These are phyloP conservation scores for Aspergillus sclerotialis DNA, from an alignment of 2,329 filamentous ascomycete genomes.

Conservation along the genomic window DNA sequence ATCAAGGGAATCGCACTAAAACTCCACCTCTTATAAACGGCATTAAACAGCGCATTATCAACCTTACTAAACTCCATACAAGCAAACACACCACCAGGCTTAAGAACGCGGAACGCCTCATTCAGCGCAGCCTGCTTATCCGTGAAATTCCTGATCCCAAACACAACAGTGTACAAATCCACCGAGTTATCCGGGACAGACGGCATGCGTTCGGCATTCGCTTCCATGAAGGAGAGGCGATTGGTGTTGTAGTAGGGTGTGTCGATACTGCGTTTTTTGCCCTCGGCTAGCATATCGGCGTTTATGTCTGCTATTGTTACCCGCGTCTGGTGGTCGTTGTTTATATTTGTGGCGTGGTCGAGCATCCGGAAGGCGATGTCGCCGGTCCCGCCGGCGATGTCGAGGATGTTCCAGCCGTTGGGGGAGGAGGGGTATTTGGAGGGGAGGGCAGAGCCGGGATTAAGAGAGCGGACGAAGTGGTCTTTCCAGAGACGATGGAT, in stretches of 20 bases:
- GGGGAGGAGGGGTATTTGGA: conserved; percentile 20
- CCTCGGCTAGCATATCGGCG: conserved; percentile 85
- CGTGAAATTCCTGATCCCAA: conserved; percentile 95
- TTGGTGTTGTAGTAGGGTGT: conserved; percentile 52
- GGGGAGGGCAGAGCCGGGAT: conserved; percentile 60
- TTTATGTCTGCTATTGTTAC: conserved; percentile 97
- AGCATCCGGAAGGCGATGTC: conserved; percentile 97
- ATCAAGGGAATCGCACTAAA: conserved; percentile 92
- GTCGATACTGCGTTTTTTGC: conserved; percentile 65
- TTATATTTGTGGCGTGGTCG: conserved; percentile 73
- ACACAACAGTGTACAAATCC: conserved; percentile 94
- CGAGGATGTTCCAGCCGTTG: conserved; percentile 68
- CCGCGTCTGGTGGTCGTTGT: conserved; percentile 69
- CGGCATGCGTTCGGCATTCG: conserved; percentile 73
- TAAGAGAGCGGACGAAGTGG: conserved; percentile 85
- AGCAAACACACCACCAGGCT: conserved; percentile 91
- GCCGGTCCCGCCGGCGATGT: conserved; percentile 93
- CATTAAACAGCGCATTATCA: conserved; percentile 68
- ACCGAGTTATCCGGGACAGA: conserved; percentile 63
- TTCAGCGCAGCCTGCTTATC: conserved; percentile 75
- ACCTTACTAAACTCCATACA: conserved; percentile 94
- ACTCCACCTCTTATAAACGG: conserved; percentile 89
- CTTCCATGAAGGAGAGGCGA: conserved; percentile 69
- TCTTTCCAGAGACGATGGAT: conserved; percentile 98
- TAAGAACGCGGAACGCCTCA: conserved; percentile 82